Conservation (phyloP, 345 rosid genomes). For the Aquilaria sinensis region DNA sequence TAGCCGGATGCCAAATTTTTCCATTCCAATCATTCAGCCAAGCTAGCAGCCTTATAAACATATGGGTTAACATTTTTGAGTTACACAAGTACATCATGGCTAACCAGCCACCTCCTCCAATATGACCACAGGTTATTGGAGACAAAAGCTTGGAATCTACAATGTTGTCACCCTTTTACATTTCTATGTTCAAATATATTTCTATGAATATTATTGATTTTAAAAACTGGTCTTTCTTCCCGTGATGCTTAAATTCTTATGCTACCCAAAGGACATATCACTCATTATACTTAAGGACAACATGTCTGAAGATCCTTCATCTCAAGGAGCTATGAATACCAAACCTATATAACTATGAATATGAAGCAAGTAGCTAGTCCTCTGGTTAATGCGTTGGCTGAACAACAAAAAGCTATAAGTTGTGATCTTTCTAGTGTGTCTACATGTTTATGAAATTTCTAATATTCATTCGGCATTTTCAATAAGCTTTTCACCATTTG, state of each 20-base stretch:
- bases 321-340: constrained; percentile 67
- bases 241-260: constrained; percentile 39
- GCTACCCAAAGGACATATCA: constrained; percentile 71
- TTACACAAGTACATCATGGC: constrained; percentile 40
- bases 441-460: background rate
- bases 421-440: background rate
- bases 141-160: background rate
- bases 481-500: background rate
- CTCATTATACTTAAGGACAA: constrained; percentile 71
- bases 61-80: constrained; percentile 61
- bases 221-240: background rate
- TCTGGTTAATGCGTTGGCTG: constrained; percentile 53
- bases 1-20: no score
- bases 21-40: constrained; percentile 83
- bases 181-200: background rate
- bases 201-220: background rate
- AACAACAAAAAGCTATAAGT: constrained; percentile 72
- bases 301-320: constrained; percentile 58
- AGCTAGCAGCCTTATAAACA: constrained; percentile 86
- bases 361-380: constrained; percentile 35
- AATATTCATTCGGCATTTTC: background rate
- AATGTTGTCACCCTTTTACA: background rate
- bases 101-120: constrained; percentile 69
- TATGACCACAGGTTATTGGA: constrained; percentile 70
- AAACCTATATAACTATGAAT: constrained; percentile 25